Evolutionary conservation across 371 early-diverging fungal species (phyloP), one percentile per base, ranked within the genome.

Genomic region (Saksenaea vasiformis): DNA sequence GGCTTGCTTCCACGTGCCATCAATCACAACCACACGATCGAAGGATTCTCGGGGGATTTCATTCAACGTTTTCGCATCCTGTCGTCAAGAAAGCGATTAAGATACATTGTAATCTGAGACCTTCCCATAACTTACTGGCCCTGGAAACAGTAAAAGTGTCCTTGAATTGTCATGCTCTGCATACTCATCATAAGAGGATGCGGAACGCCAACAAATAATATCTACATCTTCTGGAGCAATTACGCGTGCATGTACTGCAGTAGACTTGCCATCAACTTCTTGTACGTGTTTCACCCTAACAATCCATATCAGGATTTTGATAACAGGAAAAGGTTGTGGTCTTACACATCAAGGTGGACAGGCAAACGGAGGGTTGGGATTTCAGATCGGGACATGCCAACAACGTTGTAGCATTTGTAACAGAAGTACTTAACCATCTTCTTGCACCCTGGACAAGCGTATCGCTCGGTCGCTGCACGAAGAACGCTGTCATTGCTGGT

Each of bases 1-100:
- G 2, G 95, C 95, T 66, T 96, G 98, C 31, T 80, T 75, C 98
- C 98, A 96, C 7, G 96, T 96, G 26, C 96, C 96, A 70, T 95
- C 98, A 58, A 96, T 88, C 5, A 97, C 96, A 54, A 94, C 80
- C 13, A 95, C 65, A 41, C 85, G 79, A 65, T 93, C 90, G 68
- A 92, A 93, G 1, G 87, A 75, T n/a, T 66, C 73, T 27, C 74
- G 55, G 1, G 85, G 83, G 38, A 93, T 86, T 27, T 91, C 82
- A 0, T 79, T 71, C 4, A 93, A 71, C 10, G 85, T 83, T 54
- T 83, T 80, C 0, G 94, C 91, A 53, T 87, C 90, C 88, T 92
- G 76, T 28, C 11, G 27, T 65, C 15, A 51, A 27, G 26, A 47
- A 51, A 37, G 41, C 22, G 31, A 56, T 27, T 19, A 55, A 39